Percentiles rank a stretch among this genome's conserved stretches.
Conservation (phyloP, 306 rosid species). For the Fagus crenata region DNA sequence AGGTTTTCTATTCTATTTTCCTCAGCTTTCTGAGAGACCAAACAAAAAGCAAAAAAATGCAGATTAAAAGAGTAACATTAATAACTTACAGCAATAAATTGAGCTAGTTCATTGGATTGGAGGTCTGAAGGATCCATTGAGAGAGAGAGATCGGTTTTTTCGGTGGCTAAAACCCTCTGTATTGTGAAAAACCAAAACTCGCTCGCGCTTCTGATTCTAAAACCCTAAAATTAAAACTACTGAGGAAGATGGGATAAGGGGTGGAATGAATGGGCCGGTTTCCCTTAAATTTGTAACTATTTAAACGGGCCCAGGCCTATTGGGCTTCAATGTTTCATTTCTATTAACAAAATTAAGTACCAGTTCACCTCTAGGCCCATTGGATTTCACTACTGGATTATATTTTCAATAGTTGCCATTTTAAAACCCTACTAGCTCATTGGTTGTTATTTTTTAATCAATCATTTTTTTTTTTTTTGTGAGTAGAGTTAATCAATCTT, state of each 20-base stretch:
- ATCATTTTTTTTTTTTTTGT: no score
- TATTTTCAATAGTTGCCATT: no score
- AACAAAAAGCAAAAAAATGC: not conserved
- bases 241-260: not conserved
- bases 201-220: not conserved
- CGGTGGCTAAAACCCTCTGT: constrained; percentile 16
- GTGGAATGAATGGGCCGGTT: not conserved
- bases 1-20: not conserved
- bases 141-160: not conserved
- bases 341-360: no score
- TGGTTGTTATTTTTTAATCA: no score
- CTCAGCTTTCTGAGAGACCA: constrained; percentile 8
- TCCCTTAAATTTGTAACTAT: not conserved
- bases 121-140: constrained; percentile 73
- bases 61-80: not conserved
- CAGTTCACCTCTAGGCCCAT: not conserved
- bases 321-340: no score
- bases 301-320: not conserved
- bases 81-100: constrained; percentile 62
- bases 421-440: no score
- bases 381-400: not conserved
- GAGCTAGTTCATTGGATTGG: constrained; percentile 61
- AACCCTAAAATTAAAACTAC: not conserved
- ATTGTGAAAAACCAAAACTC: not conserved
- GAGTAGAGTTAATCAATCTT: no score